Evolutionary conservation across 2,329 filamentous ascomycete genomes (phyloP).

Genomic region (Curvularia verruculosa): DNA sequence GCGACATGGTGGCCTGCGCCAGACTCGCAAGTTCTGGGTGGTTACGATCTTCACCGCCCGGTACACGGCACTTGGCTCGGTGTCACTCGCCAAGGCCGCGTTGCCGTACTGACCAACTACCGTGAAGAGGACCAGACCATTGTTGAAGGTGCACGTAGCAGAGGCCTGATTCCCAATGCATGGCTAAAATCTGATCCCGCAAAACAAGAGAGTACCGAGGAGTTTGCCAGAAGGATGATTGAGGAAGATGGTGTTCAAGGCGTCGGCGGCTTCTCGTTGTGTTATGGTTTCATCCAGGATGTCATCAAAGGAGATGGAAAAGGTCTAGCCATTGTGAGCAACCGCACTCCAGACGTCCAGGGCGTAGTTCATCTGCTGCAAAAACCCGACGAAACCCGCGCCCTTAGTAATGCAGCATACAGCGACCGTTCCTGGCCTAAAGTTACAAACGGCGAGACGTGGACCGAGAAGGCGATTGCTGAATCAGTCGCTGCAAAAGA

Average conservation of each 20-base stretch:
- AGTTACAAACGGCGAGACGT: constrained; percentile 62
- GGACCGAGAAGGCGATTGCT: constrained; percentile 58
- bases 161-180: constrained; percentile 66
- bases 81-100: constrained; percentile 64
- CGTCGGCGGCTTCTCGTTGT: constrained; percentile 68
- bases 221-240: constrained; percentile 62
- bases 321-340: constrained; percentile 65
- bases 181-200: constrained; percentile 57
- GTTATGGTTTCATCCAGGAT: constrained; percentile 63
- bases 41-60: constrained; percentile 65
- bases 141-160: constrained; percentile 56
- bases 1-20: constrained; percentile 66
- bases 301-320: constrained; percentile 32
- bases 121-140: constrained; percentile 58
- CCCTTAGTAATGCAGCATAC: constrained; percentile 66
- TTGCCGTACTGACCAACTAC: constrained; percentile 70
- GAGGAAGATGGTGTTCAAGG: constrained; percentile 61
- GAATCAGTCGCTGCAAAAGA: constrained; percentile 52
- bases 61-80: constrained; percentile 70
- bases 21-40: constrained; percentile 62
- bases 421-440: constrained; percentile 67
- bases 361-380: constrained; percentile 60
- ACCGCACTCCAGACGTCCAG: constrained; percentile 61
- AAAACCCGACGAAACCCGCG: constrained; percentile 59
- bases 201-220: constrained; percentile 51